phyloP scores from a whole-genome alignment of 1,284 basidiomycete species.

The Neonothopanus nambi region DNA sequence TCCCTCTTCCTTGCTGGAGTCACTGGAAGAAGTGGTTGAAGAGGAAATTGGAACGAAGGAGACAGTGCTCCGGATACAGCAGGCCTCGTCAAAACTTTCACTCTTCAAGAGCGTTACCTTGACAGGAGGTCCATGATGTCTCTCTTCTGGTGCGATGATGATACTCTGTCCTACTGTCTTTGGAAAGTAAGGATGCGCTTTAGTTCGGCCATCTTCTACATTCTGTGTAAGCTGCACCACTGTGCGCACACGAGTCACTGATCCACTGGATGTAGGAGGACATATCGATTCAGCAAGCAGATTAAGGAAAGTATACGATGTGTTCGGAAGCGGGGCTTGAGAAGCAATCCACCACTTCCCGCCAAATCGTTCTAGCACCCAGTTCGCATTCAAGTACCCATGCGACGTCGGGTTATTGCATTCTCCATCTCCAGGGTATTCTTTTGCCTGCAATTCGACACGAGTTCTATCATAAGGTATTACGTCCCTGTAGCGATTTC shows the following conservation, averaged over 20 bases:
- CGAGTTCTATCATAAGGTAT: conserved; percentile 80
- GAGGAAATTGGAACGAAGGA: conserved; percentile 20
- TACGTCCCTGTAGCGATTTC: conserved; percentile 75
- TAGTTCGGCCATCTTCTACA: conserved; percentile 63
- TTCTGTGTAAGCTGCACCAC: conserved; percentile 79
- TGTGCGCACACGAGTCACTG: conserved; percentile 54
- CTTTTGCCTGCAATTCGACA: conserved; percentile 41
- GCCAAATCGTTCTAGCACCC: conserved; percentile 73
- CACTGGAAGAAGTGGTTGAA: no score
- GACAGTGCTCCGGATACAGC: conserved; percentile 58
- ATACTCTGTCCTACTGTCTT: conserved; percentile 52
- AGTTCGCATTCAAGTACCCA: conserved; percentile 81
- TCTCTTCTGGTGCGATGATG: conserved; percentile 48
- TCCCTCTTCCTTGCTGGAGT: background rate
- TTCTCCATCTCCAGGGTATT: conserved; percentile 12
- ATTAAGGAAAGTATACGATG: conserved; percentile 74
- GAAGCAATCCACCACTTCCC: conserved; percentile 82
- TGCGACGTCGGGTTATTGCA: conserved; percentile 29
- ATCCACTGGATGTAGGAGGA: conserved; percentile 29
- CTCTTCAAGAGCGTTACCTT: conserved; percentile 54
- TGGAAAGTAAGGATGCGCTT: conserved; percentile 80
- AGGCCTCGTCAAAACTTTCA: conserved; percentile 48
- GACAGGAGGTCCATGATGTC: conserved; percentile 40
- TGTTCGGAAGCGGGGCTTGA: conserved; percentile 73
- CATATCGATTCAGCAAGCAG: conserved; percentile 53